Evolutionary conservation across 805 yeast species (phyloP).

Genomic region (Metschnikowia lunata): DNA sequence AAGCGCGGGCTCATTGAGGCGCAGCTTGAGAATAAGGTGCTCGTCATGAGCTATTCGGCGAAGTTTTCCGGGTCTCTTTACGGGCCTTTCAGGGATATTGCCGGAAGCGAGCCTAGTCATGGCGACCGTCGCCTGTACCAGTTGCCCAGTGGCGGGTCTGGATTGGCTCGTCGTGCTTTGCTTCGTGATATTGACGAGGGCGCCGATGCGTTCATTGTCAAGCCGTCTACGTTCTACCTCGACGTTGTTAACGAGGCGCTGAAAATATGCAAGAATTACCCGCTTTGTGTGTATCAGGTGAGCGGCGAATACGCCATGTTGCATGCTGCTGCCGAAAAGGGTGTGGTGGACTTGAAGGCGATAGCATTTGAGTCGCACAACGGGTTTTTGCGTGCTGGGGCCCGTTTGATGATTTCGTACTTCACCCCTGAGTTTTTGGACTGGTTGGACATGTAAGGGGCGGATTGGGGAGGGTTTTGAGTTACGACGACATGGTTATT

Average conservation of each 20-base stretch:
- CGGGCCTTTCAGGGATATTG: constrained; percentile 98
- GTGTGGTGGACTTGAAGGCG: constrained; percentile 77
- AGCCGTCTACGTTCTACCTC: constrained; percentile 92
- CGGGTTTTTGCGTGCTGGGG: constrained; percentile 94
- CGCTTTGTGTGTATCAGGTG: constrained; percentile 93
- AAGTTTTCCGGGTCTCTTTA: constrained; percentile 87
- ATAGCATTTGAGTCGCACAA: constrained; percentile 84
- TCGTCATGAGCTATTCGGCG: constrained; percentile 92
- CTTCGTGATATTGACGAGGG: constrained; percentile 86
- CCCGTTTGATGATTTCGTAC: constrained; percentile 83
- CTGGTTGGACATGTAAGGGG: constrained; percentile 54
- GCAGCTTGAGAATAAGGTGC: constrained; percentile 78
- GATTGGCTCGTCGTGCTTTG: constrained; percentile 90
- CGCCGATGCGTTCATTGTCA: constrained; percentile 91
- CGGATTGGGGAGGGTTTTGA: neutral
- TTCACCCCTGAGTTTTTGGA: constrained; percentile 94
- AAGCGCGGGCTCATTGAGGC: constrained; percentile 78
- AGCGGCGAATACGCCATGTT: constrained; percentile 97
- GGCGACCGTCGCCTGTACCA: constrained; percentile 95
- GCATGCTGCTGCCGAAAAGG: constrained; percentile 97
- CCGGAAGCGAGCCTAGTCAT: constrained; percentile 80
- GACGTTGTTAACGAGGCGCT: constrained; percentile 89
- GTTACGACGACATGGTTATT: neutral
- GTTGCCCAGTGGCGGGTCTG: constrained; percentile 88
- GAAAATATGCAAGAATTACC: constrained; percentile 74